Evolutionary conservation across 495 filamentous ascomycete genomes (phyloP), one percentile per base, ranked within the genome.

Genomic region (Hypoxylon subgilvum): DNA sequence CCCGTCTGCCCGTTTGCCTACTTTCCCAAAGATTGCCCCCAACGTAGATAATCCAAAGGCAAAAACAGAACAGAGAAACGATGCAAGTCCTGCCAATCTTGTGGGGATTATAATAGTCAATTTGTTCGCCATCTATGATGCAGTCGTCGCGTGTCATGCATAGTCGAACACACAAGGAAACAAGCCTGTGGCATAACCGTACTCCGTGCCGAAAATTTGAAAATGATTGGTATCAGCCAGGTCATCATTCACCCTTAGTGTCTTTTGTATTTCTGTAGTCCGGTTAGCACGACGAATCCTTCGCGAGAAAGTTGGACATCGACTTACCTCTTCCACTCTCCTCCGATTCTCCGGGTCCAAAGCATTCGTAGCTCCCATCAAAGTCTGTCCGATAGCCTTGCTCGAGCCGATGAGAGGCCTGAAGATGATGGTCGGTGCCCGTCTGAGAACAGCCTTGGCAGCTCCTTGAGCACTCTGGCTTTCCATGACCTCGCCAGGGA

Each of bases 351-450:
- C 82, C 28, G 88, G 89, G 74, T 99, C 95, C 63, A 97, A 69
- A 38, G 89, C 85, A 72, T 97, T 99, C 3, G 91, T 92, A n/a
- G 92, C 92, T 16, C 95, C 95, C 72, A 97, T 76, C 58, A 97
- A 73, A 14, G 92, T 90, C 73, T 94, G 88, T 5, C 91, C 88
- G 16, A 96, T 87, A 1, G 92, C 95, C 68, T 93, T 93, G 43
- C 86, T 90, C 6, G 90, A 89, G 1, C 94, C 95, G 66, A 97
- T 91, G 30, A 89, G 89, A 19, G 95, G 95, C 51, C 92, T 77
- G 35, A 99, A 81, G 28, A 97, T 89, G 7, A 97, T 88, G 0
- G 91, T 96, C 30, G 95, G 95, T 21, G 92, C 92, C 55, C 86
- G 82, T 72, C 81, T 88, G 57, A 86, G 81, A 39, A 99, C 87